A percentile compares a stretch with the other conserved stretches of the same genome.
These are phyloP conservation scores for Cytidiella melzeri DNA, from an alignment of 768 basidiomycete species.

Conservation along the genomic window DNA sequence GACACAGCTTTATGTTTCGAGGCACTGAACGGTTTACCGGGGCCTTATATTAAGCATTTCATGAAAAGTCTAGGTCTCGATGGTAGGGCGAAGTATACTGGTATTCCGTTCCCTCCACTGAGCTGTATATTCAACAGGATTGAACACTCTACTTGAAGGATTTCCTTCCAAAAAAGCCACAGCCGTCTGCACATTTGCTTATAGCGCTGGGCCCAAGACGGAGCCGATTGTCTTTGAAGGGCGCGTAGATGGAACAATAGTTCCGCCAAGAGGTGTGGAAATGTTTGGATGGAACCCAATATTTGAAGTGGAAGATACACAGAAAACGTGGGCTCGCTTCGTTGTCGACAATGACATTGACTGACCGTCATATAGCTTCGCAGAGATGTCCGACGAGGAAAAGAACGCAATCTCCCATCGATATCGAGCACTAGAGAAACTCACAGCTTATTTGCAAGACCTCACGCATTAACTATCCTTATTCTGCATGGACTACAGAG, in stretches of 20 bases:
- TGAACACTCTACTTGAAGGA: conserved; percentile 75
- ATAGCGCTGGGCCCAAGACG: conserved; percentile 74
- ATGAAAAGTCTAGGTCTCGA: conserved; percentile 77
- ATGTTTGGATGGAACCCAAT: conserved; percentile 90
- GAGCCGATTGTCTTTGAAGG: conserved; percentile 86
- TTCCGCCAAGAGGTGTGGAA: conserved; percentile 70
- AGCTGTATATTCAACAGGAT: conserved; percentile 43
- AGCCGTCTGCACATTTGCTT: conserved; percentile 95
- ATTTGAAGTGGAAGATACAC: conserved; percentile 72
- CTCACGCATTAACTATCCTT: conserved; percentile 2
- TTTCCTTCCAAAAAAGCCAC: conserved; percentile 78
- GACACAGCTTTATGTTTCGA: conserved; percentile 93
- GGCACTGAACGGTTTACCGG: conserved; percentile 86
- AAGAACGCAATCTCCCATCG: conserved; percentile 67
- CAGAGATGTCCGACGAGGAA: conserved; percentile 58
- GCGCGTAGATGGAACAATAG: conserved; percentile 82
- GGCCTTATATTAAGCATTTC: conserved; percentile 97
- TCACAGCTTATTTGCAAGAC: conserved; percentile 36
- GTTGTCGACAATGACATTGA: neutral
- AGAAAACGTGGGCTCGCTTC: conserved; percentile 56
- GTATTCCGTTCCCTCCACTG: neutral
- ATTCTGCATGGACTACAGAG: neutral
- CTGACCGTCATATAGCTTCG: conserved; percentile 30
- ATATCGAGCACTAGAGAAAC: conserved; percentile 54
- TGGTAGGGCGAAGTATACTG: conserved; percentile 37